Base-by-base conservation (phyloP, 345 rosid genomes). In the Pistacia vera region DNA sequence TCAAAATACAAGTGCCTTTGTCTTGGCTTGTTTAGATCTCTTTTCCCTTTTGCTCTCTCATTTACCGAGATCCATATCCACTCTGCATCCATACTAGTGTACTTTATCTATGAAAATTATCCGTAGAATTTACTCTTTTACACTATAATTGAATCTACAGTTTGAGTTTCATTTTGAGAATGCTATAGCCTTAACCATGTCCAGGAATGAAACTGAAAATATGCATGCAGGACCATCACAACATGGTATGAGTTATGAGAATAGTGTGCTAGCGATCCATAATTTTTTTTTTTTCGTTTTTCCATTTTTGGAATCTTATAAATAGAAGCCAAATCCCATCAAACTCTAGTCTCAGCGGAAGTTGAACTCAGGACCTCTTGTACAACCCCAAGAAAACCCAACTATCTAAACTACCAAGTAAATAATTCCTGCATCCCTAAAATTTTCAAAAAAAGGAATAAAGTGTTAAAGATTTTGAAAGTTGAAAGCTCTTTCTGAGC, bases 141-240 rank as follows among this genome's bases (percentile, higher is more conserved):
- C 17, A 17, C 48, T 16, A 36, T 18, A 14, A 52, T n/a, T 38
- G 48, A 6, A 59, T 2, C 1, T 11, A 16, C 10, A 38, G 4
- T 51, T 67, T 68, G 51, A 68, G 8, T 35, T 68, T n/a, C 14
- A 69, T 38, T 8, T 64, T 48, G 10, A 25, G 13, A 69, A 69
- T 35, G 11, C 22, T 69, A 30, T 52, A 69, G 28, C 28, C 61
- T 69, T 51, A 28, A 51, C 18, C 44, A 55, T 35, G 61, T 3
- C 38, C 48, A 17, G 38, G 48, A 55, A 54, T 33, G 11, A 33
- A 38, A 44, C 3, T 7, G n/a, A 54, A 68, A 52, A 33, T 70
- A 18, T 55, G 1, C 5, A 54, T 54, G 35, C 66, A 7, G 2
- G 12, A 71, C 63, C 12, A 13, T 57, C 38, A 12, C 35, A 57